Base-by-base conservation (phyloP, 2,329 filamentous ascomycete species). In the Herpomyces periplanetae region DNA sequence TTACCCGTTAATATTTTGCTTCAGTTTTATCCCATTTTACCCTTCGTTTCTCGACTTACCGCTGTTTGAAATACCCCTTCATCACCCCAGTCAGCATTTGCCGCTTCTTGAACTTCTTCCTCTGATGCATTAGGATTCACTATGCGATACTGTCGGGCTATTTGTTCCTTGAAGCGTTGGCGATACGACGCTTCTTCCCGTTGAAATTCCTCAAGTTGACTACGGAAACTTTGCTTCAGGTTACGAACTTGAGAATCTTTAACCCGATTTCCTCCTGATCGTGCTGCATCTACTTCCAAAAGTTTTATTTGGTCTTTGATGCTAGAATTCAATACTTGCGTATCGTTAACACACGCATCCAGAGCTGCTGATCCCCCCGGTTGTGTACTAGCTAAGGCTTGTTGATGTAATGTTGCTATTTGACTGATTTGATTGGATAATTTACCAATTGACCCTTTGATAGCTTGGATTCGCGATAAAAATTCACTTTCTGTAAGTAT, bases 11-110 rank as follows among this genome's bases (percentile, higher is more conserved):
- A 20, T 11, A 17, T n/a, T n/a, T n/a, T n/a, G n/a, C n/a, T n/a
- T n/a, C n/a, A n/a, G n/a, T n/a, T n/a, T n/a, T n/a, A n/a, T n/a
- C n/a, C n/a, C n/a, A n/a, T n/a, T n/a, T n/a, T n/a, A n/a, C n/a
- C n/a, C n/a, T n/a, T n/a, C n/a, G n/a, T n/a, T n/a, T n/a, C n/a
- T n/a, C n/a, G 20, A 47, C 56, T 37, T 49, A 75, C 65, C 23
- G 65, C 65, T 22, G 57, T 61, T 38, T 71, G 61, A 43, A 75
- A 80, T 21, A 80, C 58, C 30, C 63, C 61, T 41, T 73, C 60
- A 23, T 64, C 52, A 20, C 59, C 55, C 59, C 63, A 65, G 34
- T 71, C 58, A 20, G 54, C 45, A 28, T 65, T 47, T 10, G 55
- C 44, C 3, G 63, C 63, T 34, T 65, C 44, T 18, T 48, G 42